Percentiles rank a stretch among this genome's conserved stretches.
Conservation (phyloP, 352 stramenopile species). For the Halophytophthora polymorphica region DNA sequence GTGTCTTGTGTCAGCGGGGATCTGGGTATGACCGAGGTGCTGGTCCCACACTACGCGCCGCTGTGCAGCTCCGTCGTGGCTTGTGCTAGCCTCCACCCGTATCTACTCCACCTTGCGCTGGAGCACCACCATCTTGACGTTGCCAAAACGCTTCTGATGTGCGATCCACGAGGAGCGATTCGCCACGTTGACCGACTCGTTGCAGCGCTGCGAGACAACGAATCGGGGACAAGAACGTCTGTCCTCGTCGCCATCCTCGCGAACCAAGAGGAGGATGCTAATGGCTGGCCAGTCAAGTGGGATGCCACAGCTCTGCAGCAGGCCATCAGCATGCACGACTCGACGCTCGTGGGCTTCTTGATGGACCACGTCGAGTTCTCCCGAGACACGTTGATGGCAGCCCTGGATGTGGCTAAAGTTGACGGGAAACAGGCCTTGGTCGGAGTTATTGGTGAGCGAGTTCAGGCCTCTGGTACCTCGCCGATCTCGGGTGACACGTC, state of each 20-base stretch:
- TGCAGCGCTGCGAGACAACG: constrained; percentile 12
- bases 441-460: constrained; percentile 1
- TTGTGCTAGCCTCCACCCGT: constrained; percentile 7
- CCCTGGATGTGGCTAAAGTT: constrained; percentile 3
- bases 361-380: constrained; percentile 15
- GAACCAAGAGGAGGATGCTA: constrained; percentile 7
- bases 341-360: constrained; percentile 13
- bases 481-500: neutral
- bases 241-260: constrained; percentile 12
- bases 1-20: constrained; percentile 16
- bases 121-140: constrained; percentile 16
- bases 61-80: constrained; percentile 2
- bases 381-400: constrained; percentile 3
- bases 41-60: constrained; percentile 23
- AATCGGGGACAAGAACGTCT: neutral
- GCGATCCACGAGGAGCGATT: constrained; percentile 25
- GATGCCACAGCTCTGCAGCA: constrained; percentile 10
- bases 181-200: constrained; percentile 26
- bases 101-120: constrained; percentile 14
- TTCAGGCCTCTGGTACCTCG: constrained; percentile 2
- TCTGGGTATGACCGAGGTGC: constrained; percentile 11
- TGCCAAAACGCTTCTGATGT: constrained; percentile 22
- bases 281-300: constrained; percentile 8
- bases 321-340: constrained; percentile 9
- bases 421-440: neutral